phyloP scores from a whole-genome alignment of 768 basidiomycete species.

The Floccularia luteovirens region DNA sequence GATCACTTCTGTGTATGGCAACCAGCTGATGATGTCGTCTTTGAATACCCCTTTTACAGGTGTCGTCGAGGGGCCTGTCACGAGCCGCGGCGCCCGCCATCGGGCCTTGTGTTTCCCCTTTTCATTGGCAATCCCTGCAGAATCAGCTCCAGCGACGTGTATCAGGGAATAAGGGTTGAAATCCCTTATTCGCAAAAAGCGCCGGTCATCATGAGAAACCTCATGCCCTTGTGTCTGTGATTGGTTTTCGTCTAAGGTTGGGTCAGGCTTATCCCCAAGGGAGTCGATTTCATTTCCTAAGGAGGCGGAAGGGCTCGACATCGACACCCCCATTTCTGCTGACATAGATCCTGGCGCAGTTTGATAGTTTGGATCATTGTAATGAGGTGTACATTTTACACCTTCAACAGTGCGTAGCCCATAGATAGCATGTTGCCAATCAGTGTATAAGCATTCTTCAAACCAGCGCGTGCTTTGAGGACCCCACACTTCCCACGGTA shows the following conservation, averaged over 20 bases:
- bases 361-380: too few species aligned
- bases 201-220: constrained; percentile 3
- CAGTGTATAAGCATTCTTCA: constrained; percentile 36
- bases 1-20: constrained; percentile 45
- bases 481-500: constrained; percentile 47
- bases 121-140: constrained; percentile 6
- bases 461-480: constrained; percentile 48
- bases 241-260: background rate
- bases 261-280: too few species aligned
- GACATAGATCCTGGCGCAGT: too few species aligned
- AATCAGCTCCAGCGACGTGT: constrained; percentile 2
- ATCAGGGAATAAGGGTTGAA: constrained; percentile 23
- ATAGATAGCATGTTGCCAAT: constrained; percentile 50
- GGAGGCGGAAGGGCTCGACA: too few species aligned
- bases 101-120: constrained; percentile 17
- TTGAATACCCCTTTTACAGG: constrained; percentile 37
- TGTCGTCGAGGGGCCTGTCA: constrained; percentile 31
- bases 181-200: constrained; percentile 21
- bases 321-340: too few species aligned
- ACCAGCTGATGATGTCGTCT: constrained; percentile 35
- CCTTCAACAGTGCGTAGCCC: constrained; percentile 44
- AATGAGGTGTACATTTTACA: too few species aligned
- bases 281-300: background rate
- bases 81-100: constrained; percentile 27
- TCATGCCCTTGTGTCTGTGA: background rate